Evolutionary conservation across 352 stramenopile species (phyloP).

Genomic region (Globisporangium lucens): DNA sequence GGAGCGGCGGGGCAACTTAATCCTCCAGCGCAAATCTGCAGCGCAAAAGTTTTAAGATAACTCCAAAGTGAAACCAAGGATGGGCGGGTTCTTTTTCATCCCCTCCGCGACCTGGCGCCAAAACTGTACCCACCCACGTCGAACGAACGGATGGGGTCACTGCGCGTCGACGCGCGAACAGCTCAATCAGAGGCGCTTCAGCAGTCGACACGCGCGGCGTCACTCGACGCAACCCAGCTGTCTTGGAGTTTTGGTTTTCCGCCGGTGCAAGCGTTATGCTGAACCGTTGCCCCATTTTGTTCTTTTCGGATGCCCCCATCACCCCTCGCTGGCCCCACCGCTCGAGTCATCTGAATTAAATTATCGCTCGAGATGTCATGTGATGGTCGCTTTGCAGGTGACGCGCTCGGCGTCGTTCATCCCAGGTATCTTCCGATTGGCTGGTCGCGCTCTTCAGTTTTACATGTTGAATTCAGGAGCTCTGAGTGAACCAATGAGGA

Average conservation of each 20-base stretch:
- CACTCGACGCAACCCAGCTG: background rate
- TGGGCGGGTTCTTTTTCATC: background rate
- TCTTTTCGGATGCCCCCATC: background rate
- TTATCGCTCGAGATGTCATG: background rate
- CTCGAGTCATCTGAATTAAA: background rate
- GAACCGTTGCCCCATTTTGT: background rate
- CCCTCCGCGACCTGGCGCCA: background rate
- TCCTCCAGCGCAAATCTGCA: no score
- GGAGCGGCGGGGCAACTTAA: no score
- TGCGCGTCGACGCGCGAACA: constrained; percentile 9
- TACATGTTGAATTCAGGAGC: background rate
- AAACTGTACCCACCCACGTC: background rate
- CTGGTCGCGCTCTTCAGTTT: constrained; percentile 3
- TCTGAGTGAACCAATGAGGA: background rate
- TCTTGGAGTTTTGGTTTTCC: background rate
- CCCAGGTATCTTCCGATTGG: background rate
- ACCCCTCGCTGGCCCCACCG: no score
- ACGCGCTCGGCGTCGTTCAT: background rate
- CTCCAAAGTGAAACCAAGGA: no score
- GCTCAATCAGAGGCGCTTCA: constrained; percentile 15
- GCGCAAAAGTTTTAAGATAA: no score
- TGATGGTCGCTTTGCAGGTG: background rate
- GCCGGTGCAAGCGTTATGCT: background rate
- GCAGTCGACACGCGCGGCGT: constrained; percentile 6
- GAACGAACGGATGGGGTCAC: background rate